These are phyloP conservation scores for Byssochlamys sp. DNA, from an alignment of 2,329 filamentous ascomycete species.

Conservation along the genomic window DNA sequence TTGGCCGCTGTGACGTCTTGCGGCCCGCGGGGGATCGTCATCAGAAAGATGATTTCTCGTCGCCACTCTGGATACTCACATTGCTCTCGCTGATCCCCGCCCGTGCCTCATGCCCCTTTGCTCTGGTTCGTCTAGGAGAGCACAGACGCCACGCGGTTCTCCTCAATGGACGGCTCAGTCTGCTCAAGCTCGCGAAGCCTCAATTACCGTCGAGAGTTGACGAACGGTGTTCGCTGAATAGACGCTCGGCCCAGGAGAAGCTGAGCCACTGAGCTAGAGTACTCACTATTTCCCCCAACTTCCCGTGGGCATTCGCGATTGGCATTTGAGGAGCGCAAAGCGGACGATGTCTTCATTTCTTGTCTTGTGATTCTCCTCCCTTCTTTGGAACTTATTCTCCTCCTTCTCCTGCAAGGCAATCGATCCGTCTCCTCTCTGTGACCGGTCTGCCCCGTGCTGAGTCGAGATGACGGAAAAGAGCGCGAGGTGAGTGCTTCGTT, in stretches of 20 bases:
- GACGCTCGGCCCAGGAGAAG: neutral
- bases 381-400: neutral
- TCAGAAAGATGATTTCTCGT: neutral
- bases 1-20: neutral
- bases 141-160: neutral
- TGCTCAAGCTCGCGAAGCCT: neutral
- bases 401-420: neutral
- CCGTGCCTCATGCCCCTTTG: neutral
- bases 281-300: neutral
- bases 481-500: conserved; percentile 18
- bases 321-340: neutral
- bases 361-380: conserved; percentile 2
- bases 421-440: neutral
- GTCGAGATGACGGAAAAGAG: conserved; percentile 21
- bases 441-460: conserved; percentile 2
- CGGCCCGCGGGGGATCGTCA: neutral
- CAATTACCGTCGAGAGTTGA: neutral
- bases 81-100: neutral
- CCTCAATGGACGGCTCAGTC: neutral
- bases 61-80: neutral
- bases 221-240: neutral
- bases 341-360: neutral
- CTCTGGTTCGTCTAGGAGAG: neutral
- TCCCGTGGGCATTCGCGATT: neutral
- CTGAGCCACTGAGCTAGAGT: neutral